Conservation (phyloP, 768 basidiomycete species). For the Paxillus involutus region DNA sequence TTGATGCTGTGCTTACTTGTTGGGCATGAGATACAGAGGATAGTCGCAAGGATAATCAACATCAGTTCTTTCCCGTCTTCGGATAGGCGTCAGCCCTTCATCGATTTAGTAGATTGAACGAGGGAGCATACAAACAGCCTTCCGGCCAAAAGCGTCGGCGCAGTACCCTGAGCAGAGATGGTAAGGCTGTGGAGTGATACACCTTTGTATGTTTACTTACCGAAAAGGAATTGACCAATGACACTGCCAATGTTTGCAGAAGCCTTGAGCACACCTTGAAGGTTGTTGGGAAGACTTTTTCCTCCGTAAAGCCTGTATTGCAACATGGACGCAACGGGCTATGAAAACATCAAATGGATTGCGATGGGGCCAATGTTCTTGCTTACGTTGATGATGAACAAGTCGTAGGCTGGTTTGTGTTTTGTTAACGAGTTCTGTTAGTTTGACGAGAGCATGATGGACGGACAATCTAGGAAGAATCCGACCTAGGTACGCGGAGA, state of each 20-base stretch:
- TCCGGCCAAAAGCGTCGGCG: slow-evolving; percentile 68
- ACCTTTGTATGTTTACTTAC: slow-evolving; percentile 26
- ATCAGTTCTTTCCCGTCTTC: slow-evolving; percentile 77
- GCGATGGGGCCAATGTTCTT: background rate
- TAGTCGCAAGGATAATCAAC: slow-evolving; percentile 78
- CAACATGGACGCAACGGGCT: slow-evolving; percentile 70
- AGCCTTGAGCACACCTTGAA: slow-evolving; percentile 66
- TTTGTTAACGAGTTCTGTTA: slow-evolving; percentile 3
- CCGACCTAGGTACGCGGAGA: slow-evolving; percentile 47
- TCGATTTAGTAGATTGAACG: background rate
- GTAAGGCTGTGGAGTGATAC: background rate
- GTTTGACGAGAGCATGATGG: background rate
- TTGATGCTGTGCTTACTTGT: slow-evolving; percentile 39
- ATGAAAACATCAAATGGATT: background rate
- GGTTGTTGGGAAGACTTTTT: slow-evolving; percentile 45
- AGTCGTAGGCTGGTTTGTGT: slow-evolving; percentile 54
- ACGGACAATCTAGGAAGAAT: slow-evolving; percentile 69
- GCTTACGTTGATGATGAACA: slow-evolving; percentile 69
- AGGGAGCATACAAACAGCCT: slow-evolving; percentile 54
- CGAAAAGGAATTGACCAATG: slow-evolving; percentile 66
- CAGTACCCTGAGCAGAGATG: slow-evolving; percentile 45
- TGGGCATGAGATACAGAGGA: slow-evolving; percentile 64
- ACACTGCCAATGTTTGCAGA: slow-evolving; percentile 72
- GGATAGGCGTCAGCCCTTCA: slow-evolving; percentile 2
- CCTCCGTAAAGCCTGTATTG: slow-evolving; percentile 64